phyloP scores from a whole-genome alignment of 1,139 yeast genomes.

The Zygotorulaspora mrakii region DNA sequence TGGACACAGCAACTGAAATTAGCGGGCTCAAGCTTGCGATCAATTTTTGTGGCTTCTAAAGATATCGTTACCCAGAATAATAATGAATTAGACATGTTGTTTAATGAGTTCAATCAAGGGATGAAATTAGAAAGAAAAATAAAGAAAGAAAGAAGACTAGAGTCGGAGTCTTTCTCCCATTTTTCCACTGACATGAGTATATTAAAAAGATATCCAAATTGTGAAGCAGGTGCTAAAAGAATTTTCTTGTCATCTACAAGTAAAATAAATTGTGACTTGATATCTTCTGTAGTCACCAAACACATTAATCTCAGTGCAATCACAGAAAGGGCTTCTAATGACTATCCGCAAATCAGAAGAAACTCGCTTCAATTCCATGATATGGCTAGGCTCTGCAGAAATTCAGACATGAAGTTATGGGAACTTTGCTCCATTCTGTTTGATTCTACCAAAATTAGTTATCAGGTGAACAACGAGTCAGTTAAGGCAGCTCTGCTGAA shows the following conservation, averaged over 20 bases:
- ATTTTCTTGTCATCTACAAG: slow-evolving; percentile 5
- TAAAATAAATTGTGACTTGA: slow-evolving; percentile 9
- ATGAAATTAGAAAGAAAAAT: slow-evolving; percentile 30
- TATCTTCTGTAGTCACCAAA: slow-evolving; percentile 19
- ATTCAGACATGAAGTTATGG: slow-evolving; percentile 41
- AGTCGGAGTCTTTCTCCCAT: slow-evolving; percentile 26
- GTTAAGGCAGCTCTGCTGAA: slow-evolving; percentile 38
- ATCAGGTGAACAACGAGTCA: slow-evolving; percentile 33
- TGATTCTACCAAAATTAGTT: slow-evolving; percentile 40
- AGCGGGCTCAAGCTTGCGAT: slow-evolving; percentile 48
- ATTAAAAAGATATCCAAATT: slow-evolving; percentile 15
- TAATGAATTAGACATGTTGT: slow-evolving; percentile 43
- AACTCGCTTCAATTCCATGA: slow-evolving; percentile 25
- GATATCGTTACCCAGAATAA: slow-evolving; percentile 21
- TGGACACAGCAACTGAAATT: slow-evolving; percentile 64
- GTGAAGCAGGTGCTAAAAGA: slow-evolving; percentile 13
- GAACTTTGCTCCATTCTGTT: slow-evolving; percentile 55
- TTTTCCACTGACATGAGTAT: slow-evolving; percentile 29
- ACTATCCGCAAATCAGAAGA: slow-evolving; percentile 37
- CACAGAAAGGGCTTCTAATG: slow-evolving; percentile 24
- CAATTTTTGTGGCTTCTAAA: slow-evolving; percentile 43
- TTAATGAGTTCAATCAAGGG: slow-evolving; percentile 46
- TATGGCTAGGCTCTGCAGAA: slow-evolving; percentile 19
- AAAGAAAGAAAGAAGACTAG: slow-evolving; percentile 30
- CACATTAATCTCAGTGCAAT: slow-evolving; percentile 20